These are phyloP conservation scores for Cladophialophora exuberans DNA, from an alignment of 2,329 filamentous ascomycete species.

Conservation along the genomic window DNA sequence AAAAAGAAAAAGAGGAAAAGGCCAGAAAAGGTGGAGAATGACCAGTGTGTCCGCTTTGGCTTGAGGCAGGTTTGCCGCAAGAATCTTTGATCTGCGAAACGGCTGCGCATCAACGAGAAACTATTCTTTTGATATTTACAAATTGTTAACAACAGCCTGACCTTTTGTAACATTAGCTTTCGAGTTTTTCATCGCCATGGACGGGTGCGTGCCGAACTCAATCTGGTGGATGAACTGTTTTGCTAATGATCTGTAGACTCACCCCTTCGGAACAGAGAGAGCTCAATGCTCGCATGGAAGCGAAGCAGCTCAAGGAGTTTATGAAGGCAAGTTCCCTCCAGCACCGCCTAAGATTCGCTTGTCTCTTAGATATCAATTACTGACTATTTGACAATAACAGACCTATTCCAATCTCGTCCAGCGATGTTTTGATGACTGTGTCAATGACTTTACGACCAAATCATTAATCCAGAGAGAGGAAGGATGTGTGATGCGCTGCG, in stretches of 20 bases:
- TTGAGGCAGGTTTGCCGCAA: constrained; percentile 2
- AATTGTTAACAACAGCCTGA: too few relatives aligned
- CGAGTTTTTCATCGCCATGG: constrained; percentile 21
- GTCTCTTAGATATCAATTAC: constrained; percentile 14
- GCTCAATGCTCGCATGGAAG: constrained; percentile 92
- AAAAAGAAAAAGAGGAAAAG: neutral
- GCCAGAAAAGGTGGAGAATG: neutral
- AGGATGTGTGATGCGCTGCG: constrained; percentile 90
- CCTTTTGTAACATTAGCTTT: neutral
- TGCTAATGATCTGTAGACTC: constrained; percentile 56
- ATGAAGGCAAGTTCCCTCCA: constrained; percentile 73
- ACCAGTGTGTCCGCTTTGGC: neutral
- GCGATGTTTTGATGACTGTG: constrained; percentile 90
- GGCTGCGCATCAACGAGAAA: too few relatives aligned
- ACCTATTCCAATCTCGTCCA: constrained; percentile 66
- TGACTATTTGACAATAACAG: constrained; percentile 42
- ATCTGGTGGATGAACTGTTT: neutral
- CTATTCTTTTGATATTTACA: too few relatives aligned
- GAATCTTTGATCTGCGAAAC: too few relatives aligned
- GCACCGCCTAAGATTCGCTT: neutral
- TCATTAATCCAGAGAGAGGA: constrained; percentile 85
- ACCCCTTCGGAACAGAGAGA: constrained; percentile 82
- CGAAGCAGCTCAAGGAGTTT: constrained; percentile 98
- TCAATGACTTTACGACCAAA: constrained; percentile 99
- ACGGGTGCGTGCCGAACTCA: constrained; percentile 20